Percentiles rank a stretch among this genome's conserved stretches.
Evolutionary conservation across 805 yeast genomes (phyloP).

Genomic region (Phaffomyces antillensis): DNA sequence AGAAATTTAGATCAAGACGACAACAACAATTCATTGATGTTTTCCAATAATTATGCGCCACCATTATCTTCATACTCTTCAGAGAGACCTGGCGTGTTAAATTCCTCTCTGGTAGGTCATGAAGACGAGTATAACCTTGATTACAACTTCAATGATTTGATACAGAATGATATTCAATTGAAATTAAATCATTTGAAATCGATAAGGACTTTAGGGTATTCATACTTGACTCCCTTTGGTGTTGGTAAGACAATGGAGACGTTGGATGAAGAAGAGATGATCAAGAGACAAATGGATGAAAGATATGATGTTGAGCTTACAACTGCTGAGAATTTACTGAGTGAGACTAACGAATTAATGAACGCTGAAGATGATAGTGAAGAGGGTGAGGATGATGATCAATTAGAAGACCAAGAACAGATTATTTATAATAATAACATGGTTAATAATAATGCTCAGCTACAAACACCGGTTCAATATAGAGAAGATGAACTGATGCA

Average conservation of each 20-base stretch:
- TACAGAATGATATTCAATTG: constrained; percentile 9
- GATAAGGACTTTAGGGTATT: constrained; percentile 40
- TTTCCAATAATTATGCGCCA: constrained; percentile 32
- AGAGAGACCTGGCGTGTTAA: constrained; percentile 32
- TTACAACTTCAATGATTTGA: not conserved
- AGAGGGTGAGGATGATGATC: too few species aligned
- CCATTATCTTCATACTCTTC: constrained; percentile 50
- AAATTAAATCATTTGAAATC: constrained; percentile 18
- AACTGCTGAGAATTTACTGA: constrained; percentile 25
- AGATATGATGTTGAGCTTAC: constrained; percentile 17
- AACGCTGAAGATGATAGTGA: not conserved
- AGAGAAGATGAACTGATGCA: constrained; percentile 4
- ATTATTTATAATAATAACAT: too few species aligned
- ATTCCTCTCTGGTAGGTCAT: not conserved
- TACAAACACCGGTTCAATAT: constrained; percentile 1
- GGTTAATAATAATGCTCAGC: not conserved
- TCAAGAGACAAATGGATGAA: constrained; percentile 23
- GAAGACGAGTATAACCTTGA: not conserved
- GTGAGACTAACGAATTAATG: constrained; percentile 19
- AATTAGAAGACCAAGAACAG: not conserved
- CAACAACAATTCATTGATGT: not conserved
- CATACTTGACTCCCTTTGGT: constrained; percentile 52
- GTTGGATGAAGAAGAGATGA: constrained; percentile 24
- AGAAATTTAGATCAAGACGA: not conserved
- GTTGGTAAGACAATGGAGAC: constrained; percentile 45